These are phyloP conservation scores for Solanum clarkiae DNA, from an alignment of 257 asterid species.

Conservation along the genomic window DNA sequence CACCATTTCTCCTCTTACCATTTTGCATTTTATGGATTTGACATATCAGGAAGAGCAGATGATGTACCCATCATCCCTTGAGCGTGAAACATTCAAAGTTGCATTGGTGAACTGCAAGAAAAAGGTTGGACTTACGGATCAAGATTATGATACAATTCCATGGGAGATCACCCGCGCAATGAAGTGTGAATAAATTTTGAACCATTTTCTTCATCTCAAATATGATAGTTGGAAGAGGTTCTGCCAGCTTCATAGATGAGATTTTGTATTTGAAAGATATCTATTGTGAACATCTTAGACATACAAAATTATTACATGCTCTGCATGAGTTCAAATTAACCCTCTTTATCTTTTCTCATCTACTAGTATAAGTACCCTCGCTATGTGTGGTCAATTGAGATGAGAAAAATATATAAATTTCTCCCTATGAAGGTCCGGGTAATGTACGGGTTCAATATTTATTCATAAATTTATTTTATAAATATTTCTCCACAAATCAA, in stretches of 20 bases:
- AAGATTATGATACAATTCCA: slow-evolving; percentile 11
- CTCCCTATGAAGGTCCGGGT: no score
- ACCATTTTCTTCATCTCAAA: background rate
- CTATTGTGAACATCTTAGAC: background rate
- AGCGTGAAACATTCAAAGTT: slow-evolving; percentile 55
- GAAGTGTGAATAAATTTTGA: slow-evolving; percentile 13
- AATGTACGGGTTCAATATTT: no score
- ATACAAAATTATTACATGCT: background rate
- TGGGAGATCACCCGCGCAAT: slow-evolving; percentile 85
- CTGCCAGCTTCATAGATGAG: background rate
- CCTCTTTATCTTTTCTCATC: background rate
- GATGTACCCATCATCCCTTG: slow-evolving; percentile 70
- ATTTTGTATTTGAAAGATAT: background rate
- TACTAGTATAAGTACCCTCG: no score
- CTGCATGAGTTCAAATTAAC: background rate
- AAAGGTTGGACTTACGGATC: slow-evolving; percentile 8
- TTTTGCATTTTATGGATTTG: background rate
- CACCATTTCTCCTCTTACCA: background rate
- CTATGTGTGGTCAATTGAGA: no score
- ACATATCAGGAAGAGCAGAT: slow-evolving; percentile 71
- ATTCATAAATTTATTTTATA: no score
- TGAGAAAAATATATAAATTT: no score
- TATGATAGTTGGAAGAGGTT: background rate
- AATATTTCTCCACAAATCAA: no score
- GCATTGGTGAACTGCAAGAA: slow-evolving; percentile 48